Base-by-base conservation (phyloP, 768 basidiomycete genomes). In the Nidula microcarpa region DNA sequence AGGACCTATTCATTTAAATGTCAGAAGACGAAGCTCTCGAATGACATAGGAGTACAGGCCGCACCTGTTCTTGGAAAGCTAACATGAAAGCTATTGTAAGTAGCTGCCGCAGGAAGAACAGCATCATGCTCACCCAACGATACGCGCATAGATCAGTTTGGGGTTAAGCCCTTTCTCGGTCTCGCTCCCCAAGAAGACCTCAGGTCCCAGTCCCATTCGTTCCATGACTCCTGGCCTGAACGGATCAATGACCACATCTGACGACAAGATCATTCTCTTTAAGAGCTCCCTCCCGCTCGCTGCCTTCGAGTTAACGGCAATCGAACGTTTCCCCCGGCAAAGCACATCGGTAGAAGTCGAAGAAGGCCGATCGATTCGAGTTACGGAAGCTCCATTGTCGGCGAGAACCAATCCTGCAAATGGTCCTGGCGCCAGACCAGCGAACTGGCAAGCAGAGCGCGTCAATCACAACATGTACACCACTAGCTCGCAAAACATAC, bases 191-290 rank as follows among this genome's bases (percentile, higher is more conserved):
- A 90, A 69, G 61, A 92, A 91, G 3, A 86, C 74, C 4, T 87
- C 81, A 0, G 91, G 91, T 9, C 88, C 91, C 14, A 94, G 71
- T 2, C 86, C 87, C 33, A 91, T 71, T 54, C 79, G 77, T 62
- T 94, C 91, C 70, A 93, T 75, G 2, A 92, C 89, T 1, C 91
- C 91, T 48, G 91, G 89, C 46, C 91, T 74, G 65, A 88, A 94
- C 1, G 91, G 84, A 63, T 94, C 91, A 60, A 94, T 89, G 44
- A 93, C 70, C 13, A 93, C 77, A 65, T 94, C 91, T n/a, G 89
- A 86, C 35, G 75, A 66, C 32, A 72, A 64, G 18, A 92, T 79
- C 53, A 94, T 72, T 44, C 73, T 78, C 63, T 76, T 76, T 52
- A 86, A 62, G 16, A 84, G 63, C 16, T 76, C 76, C 43, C 79